Percentiles rank a stretch among this genome's conserved stretches.
Conservation (phyloP, 2,329 filamentous ascomycete genomes). For the Pseudogymnoascus sp. region DNA sequence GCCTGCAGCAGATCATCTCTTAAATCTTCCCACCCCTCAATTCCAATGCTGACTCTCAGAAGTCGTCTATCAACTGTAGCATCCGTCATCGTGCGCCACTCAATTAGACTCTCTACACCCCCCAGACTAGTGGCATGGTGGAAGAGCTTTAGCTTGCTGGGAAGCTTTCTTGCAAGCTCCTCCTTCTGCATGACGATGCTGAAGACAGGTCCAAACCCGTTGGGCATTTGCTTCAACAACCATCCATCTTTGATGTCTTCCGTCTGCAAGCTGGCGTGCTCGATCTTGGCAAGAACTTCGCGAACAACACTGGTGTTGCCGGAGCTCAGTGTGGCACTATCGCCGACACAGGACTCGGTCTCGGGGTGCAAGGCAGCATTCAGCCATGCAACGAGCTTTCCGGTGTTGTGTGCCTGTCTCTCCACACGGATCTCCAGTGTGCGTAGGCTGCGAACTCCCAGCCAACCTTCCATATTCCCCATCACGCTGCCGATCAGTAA, state of each 20-base stretch:
- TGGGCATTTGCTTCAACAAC: constrained; percentile 82
- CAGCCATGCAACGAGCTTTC: constrained; percentile 64
- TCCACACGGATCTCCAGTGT: constrained; percentile 77
- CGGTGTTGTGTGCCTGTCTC: constrained; percentile 65
- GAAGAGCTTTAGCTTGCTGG: constrained; percentile 72
- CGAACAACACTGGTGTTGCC: constrained; percentile 36
- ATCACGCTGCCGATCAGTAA: constrained; percentile 74
- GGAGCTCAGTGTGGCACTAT: constrained; percentile 20
- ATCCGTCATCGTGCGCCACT: constrained; percentile 93
- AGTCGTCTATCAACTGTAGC: constrained; percentile 58
- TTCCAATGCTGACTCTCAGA: constrained; percentile 73
- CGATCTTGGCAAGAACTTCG: constrained; percentile 50
- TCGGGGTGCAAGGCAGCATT: constrained; percentile 25
- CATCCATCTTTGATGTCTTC: constrained; percentile 53
- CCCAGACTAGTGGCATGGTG: constrained; percentile 92
- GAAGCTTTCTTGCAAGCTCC: constrained; percentile 56
- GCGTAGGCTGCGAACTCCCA: constrained; percentile 76
- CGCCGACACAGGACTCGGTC: constrained; percentile 6
- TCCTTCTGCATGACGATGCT: constrained; percentile 56
- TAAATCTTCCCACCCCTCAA: constrained; percentile 82
- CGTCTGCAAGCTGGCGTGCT: constrained; percentile 73
- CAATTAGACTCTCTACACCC: constrained; percentile 89
- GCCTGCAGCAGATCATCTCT: constrained; percentile 62
- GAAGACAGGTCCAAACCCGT: constrained; percentile 85
- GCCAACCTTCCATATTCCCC: constrained; percentile 85